Base-by-base conservation (phyloP, 345 rosid species). In the Lepidium didymum region DNA sequence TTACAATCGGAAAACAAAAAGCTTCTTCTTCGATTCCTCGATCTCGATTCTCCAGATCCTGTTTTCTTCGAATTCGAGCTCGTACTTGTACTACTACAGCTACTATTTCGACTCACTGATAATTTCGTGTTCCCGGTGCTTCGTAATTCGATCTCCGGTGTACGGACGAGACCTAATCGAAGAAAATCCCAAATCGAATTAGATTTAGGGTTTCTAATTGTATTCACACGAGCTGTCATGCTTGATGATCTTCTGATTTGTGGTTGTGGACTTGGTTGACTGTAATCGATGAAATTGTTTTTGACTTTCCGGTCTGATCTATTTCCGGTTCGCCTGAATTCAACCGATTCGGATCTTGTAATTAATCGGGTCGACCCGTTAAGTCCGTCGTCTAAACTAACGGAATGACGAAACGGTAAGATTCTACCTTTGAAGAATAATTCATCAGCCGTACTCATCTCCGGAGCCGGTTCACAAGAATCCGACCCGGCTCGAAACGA, bases 231-330 rank as follows among this genome's bases (percentile, higher is more conserved):
- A 44, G 67, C 57, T 35, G 81, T 57, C 74, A 75, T 68, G 61
- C 78, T 75, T 27, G 46, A 73, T 58, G 87, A 68, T 7, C 68
- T 67, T 71, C 85, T 77, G 52, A 87, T 82, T 42, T 87, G 96
- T 18, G 95, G 96, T 10, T 80, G 85, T 7, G 97, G 96, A 68
- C 97, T 91, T 10, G 92, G 92, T 51, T 79, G 85, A 73, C 68
- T 70, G 27, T 72, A 68, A 33, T 59, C 72, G 11, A 76, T 71
- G 62, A 85, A 91, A 34, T 78, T 85, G 74, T 84, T 82, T 45
- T 73, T 59, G 43, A 64, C 15, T 63, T 64, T 77, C 50, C 83
- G 83, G 53, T 80, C 80, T 10, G 78, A 70, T 41, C 37, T 34
- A 36, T 29, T 47, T 81, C 75, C 59, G 53, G 64, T 55, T 46